Evolutionary conservation across 768 basidiomycete genomes (phyloP).

Genomic region (Lentinula detonsa): DNA sequence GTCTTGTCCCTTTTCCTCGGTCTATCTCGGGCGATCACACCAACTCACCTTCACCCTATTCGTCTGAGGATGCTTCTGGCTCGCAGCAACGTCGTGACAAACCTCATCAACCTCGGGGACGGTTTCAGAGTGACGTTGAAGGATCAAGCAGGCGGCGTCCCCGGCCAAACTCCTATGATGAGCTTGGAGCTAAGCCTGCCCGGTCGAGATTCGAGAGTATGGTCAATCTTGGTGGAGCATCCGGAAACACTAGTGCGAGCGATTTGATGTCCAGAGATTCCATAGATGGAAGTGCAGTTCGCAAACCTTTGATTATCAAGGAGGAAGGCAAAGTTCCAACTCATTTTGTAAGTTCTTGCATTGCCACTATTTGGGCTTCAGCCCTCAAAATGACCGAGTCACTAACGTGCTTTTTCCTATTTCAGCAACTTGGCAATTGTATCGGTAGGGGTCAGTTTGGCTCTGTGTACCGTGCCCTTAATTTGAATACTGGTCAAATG

Average conservation of each 20-base stretch:
- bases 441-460: constrained; percentile 98
- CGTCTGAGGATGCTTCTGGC: constrained; percentile 25
- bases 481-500: constrained; percentile 92
- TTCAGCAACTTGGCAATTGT: constrained; percentile 94
- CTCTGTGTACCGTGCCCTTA: constrained; percentile 90
- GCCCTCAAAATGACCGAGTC: background rate
- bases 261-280: constrained; percentile 59
- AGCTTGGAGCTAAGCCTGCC: constrained; percentile 45
- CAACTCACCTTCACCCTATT: constrained; percentile 34
- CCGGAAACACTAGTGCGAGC: constrained; percentile 51
- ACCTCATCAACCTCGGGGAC: constrained; percentile 45
- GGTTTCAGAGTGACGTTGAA: constrained; percentile 73
- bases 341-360: constrained; percentile 62
- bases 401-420: constrained; percentile 9
- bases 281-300: constrained; percentile 55
- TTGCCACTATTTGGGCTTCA: background rate
- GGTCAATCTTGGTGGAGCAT: constrained; percentile 52
- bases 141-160: constrained; percentile 47
- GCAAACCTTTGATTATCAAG: constrained; percentile 67
- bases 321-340: constrained; percentile 79
- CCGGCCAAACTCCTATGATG: constrained; percentile 66
- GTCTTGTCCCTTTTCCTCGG: constrained; percentile 61
- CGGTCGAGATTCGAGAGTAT: constrained; percentile 70
- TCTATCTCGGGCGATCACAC: constrained; percentile 47
- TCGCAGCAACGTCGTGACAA: constrained; percentile 21